phyloP scores from a whole-genome alignment of 2,329 filamentous ascomycete genomes.

The Metarhizium album region DNA sequence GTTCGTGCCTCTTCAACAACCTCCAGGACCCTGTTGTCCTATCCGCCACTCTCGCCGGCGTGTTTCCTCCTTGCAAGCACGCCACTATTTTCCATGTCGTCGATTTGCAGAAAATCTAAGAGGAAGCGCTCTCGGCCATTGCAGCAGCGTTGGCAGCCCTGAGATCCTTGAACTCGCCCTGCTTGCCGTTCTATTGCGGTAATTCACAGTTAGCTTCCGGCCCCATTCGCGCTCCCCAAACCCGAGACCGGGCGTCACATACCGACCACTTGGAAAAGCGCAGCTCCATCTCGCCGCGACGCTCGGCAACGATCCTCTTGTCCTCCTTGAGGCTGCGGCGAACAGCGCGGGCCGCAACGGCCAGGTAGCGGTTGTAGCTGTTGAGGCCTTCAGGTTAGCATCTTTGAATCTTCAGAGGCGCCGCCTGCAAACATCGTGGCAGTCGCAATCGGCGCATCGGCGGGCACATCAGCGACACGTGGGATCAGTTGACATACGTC shows the following conservation, averaged over 20 bases:
- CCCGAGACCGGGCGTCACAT: constrained; percentile 14
- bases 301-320: constrained; percentile 76
- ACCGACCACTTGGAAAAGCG: constrained; percentile 95
- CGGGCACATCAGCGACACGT: not conserved
- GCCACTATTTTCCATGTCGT: not conserved
- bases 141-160: constrained; percentile 40
- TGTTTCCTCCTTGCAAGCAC: not conserved
- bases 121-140: constrained; percentile 27
- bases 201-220: constrained; percentile 13
- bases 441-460: not conserved
- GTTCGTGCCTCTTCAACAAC: not conserved
- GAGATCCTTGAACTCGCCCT: constrained; percentile 72
- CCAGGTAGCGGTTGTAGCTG: constrained; percentile 99
- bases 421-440: not conserved
- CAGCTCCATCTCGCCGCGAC: constrained; percentile 80
- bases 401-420: not conserved
- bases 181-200: constrained; percentile 77
- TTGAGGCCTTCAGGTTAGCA: constrained; percentile 10
- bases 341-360: constrained; percentile 86
- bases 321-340: constrained; percentile 97
- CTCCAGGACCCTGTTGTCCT: not conserved
- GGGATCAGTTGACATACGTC: constrained; percentile 56
- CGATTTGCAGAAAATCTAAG: constrained; percentile 15
- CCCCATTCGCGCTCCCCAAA: constrained; percentile 12
- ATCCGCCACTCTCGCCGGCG: not conserved